These are phyloP conservation scores for Debaryomyces udenii DNA, from an alignment of 1,139 yeast genomes.

Conservation along the genomic window DNA sequence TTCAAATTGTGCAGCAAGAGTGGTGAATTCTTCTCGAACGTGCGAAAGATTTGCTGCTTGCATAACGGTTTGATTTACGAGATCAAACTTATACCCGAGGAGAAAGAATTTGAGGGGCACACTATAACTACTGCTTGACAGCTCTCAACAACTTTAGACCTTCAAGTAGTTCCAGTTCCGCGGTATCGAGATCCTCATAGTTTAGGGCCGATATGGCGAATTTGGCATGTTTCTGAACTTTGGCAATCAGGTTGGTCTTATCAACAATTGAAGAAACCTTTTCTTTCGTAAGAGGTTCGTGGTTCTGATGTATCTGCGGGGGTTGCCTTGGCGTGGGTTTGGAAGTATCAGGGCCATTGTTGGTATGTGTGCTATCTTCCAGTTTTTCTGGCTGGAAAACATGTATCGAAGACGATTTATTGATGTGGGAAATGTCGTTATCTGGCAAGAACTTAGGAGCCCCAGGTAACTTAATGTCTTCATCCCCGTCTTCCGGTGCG, in stretches of 20 bases:
- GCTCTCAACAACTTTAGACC: slow-evolving; percentile 55
- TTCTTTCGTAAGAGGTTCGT: slow-evolving; percentile 37
- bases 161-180: slow-evolving; percentile 66
- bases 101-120: not conserved
- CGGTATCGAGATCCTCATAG: slow-evolving; percentile 85
- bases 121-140: slow-evolving; percentile 14
- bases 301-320: slow-evolving; percentile 9
- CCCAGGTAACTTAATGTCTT: slow-evolving; percentile 39
- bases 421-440: slow-evolving; percentile 36
- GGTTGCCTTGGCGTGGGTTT: not conserved
- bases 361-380: not conserved
- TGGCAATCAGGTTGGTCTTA: slow-evolving; percentile 61
- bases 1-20: not conserved
- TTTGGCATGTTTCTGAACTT: slow-evolving; percentile 83
- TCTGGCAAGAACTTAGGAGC: slow-evolving; percentile 49
- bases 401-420: slow-evolving; percentile 43
- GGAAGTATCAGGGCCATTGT: not conserved
- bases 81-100: not conserved
- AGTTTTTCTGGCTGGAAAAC: slow-evolving; percentile 32
- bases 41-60: not conserved
- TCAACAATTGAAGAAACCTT: slow-evolving; percentile 55
- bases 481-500: slow-evolving; percentile 32
- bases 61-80: not conserved
- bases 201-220: slow-evolving; percentile 93
- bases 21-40: not conserved